Evolutionary conservation across 2,329 filamentous ascomycete genomes (phyloP).

Genomic region (Arthrocladium fulminans): DNA sequence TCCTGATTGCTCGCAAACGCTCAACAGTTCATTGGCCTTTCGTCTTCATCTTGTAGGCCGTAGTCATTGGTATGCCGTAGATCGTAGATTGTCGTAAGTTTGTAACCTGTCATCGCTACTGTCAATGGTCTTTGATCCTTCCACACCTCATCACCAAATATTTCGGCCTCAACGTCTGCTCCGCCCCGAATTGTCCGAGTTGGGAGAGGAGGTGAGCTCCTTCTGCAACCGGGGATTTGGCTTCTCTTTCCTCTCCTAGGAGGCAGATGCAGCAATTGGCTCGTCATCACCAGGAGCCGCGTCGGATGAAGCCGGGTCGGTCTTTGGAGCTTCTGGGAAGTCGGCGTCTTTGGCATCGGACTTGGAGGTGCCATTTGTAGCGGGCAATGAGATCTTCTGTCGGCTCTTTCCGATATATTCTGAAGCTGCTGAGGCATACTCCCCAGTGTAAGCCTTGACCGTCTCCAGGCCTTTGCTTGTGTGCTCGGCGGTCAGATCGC

Average conservation of each 20-base stretch:
- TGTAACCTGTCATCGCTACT: too few species aligned
- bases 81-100: too few species aligned
- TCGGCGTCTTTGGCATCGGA: constrained; percentile 37
- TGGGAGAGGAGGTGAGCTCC: too few species aligned
- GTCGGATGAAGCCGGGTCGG: constrained; percentile 24
- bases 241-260: not conserved
- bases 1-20: too few species aligned
- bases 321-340: constrained; percentile 41
- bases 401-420: constrained; percentile 40
- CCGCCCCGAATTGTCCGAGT: too few species aligned
- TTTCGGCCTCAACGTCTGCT: too few species aligned
- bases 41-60: too few species aligned
- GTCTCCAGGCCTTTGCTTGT: constrained; percentile 50
- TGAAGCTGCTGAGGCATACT: constrained; percentile 53
- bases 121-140: too few species aligned
- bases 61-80: too few species aligned
- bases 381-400: constrained; percentile 24
- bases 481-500: constrained; percentile 52
- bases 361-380: constrained; percentile 13
- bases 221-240: too few species aligned
- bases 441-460: constrained; percentile 50
- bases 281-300: constrained; percentile 4
- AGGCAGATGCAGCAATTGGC: not conserved
- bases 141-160: too few species aligned
- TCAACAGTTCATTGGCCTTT: too few species aligned